A percentile compares a stretch with the other conserved stretches of the same genome.
Conservation (phyloP, 106 monocot genomes). For the Apostasia shenzhenica region DNA sequence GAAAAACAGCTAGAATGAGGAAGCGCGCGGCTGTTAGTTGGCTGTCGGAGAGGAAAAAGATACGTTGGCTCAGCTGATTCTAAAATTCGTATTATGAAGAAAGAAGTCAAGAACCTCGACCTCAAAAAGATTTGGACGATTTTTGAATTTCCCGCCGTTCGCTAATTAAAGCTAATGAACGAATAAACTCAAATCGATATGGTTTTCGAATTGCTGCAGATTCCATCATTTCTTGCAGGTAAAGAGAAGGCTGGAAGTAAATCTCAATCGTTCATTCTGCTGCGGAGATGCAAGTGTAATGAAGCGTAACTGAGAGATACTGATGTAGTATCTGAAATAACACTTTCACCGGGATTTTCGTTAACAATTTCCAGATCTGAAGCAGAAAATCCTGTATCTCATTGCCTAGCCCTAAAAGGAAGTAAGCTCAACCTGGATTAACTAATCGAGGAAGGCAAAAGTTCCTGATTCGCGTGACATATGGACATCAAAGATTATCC, state of each 20-base stretch:
- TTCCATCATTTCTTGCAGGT: not conserved
- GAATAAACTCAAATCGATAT: not conserved
- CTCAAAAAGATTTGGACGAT: not conserved
- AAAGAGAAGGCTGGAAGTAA: not conserved
- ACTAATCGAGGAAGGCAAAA: no score
- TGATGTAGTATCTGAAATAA: not conserved
- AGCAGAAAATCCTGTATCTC: not conserved
- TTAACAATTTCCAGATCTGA: not conserved
- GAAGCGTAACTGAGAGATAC: not conserved
- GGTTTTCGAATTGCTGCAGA: not conserved
- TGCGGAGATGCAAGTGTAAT: not conserved
- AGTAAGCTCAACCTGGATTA: not conserved
- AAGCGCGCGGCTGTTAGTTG: not conserved
- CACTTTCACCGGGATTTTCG: not conserved
- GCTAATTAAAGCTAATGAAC: not conserved
- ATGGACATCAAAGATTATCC: no score
- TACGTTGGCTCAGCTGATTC: not conserved
- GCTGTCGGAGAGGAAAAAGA: not conserved
- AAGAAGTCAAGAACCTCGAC: not conserved
- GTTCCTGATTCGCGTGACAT: no score
- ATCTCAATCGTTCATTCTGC: not conserved
- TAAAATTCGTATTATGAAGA: no score
- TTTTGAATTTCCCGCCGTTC: constrained; percentile 3
- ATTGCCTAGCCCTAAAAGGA: not conserved
- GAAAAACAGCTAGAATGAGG: no score